These are phyloP conservation scores for Tylopilus sp. DNA, from an alignment of 768 basidiomycete species.

Conservation along the genomic window DNA sequence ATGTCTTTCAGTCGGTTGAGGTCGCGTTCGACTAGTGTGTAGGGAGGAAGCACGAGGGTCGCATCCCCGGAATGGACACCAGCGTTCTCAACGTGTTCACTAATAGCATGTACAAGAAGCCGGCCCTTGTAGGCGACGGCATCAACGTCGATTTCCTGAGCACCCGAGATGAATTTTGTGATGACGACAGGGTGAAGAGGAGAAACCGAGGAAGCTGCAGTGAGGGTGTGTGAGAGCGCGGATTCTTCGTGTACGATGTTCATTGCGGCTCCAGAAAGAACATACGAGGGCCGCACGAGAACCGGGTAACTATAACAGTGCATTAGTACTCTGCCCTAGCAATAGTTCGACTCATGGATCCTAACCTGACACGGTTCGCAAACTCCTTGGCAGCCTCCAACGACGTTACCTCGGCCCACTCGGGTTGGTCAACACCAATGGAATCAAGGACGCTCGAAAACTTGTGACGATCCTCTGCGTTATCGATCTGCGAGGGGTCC, in stretches of 20 bases:
- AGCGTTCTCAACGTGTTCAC: conserved; percentile 98
- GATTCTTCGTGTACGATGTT: conserved; percentile 96
- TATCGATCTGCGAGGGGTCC: conserved; percentile 93
- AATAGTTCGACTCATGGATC: not conserved
- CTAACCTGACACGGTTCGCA: conserved; percentile 71
- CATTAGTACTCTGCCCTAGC: not conserved
- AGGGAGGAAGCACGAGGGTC: conserved; percentile 93
- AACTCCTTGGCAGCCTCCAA: conserved; percentile 90
- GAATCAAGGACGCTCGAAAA: conserved; percentile 96
- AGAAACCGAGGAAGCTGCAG: conserved; percentile 95
- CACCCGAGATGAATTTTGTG: conserved; percentile 97
- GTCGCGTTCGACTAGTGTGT: conserved; percentile 71
- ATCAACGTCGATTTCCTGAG: conserved; percentile 97
- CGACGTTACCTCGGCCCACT: conserved; percentile 89
- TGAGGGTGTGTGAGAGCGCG: conserved; percentile 85
- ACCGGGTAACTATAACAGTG: conserved; percentile 76
- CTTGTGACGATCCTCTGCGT: conserved; percentile 97
- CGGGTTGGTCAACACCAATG: conserved; percentile 95
- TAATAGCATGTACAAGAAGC: conserved; percentile 92
- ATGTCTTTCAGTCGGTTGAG: conserved; percentile 89
- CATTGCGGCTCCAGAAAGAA: conserved; percentile 98
- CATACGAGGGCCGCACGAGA: conserved; percentile 96
- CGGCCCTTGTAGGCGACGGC: conserved; percentile 92
- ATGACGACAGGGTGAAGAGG: conserved; percentile 97
- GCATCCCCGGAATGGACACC: conserved; percentile 99